These are phyloP conservation scores for Andalucia godoyi DNA, from an alignment of 78 protist species.

Conservation along the genomic window DNA sequence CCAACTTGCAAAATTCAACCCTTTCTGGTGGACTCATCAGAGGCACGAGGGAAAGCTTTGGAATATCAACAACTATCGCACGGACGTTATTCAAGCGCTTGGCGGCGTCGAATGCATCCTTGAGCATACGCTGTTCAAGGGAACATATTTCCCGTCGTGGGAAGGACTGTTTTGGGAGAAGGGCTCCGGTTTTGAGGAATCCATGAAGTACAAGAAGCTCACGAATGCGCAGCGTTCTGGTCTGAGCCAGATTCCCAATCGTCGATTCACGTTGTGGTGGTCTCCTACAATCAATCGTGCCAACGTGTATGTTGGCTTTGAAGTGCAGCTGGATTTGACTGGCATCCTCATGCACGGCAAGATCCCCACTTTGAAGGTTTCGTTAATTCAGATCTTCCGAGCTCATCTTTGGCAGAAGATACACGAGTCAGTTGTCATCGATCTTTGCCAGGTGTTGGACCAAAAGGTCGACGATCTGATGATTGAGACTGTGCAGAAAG, in stretches of 20 bases:
- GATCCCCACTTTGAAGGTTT: conserved; percentile 97
- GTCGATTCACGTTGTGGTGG: conserved; percentile 99
- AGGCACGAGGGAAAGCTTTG: conserved; percentile 99
- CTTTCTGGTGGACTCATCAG: conserved; percentile 99
- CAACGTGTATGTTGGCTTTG: conserved; percentile 97
- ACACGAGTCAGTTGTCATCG: conserved; percentile 95
- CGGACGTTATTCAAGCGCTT: conserved; percentile 98
- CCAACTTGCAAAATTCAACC: conserved; percentile 79
- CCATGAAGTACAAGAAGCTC: conserved; percentile 96
- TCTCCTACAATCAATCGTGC: conserved; percentile 99
- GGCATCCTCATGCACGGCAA: conserved; percentile 99
- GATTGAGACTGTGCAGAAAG: conserved; percentile 97
- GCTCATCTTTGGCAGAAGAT: conserved; percentile 99
- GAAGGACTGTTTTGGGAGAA: conserved; percentile 99
- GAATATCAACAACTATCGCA: conserved; percentile 97
- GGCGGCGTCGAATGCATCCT: conserved; percentile 99
- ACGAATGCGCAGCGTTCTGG: conserved; percentile 99
- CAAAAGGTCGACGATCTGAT: conserved; percentile 92
- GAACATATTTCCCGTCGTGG: conserved; percentile 99
- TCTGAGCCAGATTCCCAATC: conserved; percentile 99
- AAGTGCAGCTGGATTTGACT: conserved; percentile 98
- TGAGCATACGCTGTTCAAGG: conserved; percentile 99
- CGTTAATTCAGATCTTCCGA: conserved; percentile 97
- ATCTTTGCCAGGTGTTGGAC: conserved; percentile 90
- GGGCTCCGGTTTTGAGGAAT: conserved; percentile 85